A percentile compares a stretch with the other conserved stretches of the same genome.
Conservation (phyloP, 2,329 filamentous ascomycete genomes). For the Diplodia intermedia region DNA sequence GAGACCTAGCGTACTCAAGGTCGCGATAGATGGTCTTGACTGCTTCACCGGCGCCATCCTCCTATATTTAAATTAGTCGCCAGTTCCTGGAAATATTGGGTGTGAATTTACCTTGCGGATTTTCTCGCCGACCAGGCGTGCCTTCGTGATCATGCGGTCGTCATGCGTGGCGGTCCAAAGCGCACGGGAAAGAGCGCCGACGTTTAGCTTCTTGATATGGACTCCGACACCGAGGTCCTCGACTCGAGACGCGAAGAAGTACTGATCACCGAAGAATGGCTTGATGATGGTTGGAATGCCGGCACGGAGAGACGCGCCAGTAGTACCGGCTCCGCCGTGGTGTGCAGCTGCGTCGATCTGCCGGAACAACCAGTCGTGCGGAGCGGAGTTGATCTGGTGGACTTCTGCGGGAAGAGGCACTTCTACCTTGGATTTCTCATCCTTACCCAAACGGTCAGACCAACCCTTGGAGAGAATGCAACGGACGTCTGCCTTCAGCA, state of each 20-base stretch:
- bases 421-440: constrained; percentile 48
- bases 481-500: constrained; percentile 87
- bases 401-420: constrained; percentile 79
- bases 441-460: constrained; percentile 79
- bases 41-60: constrained; percentile 87
- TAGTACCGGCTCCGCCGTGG: constrained; percentile 93
- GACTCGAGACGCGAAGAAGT: constrained; percentile 89
- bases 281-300: constrained; percentile 94
- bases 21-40: constrained; percentile 95
- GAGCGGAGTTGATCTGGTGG: constrained; percentile 84
- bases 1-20: constrained; percentile 85
- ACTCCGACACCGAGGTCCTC: constrained; percentile 94
- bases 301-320: constrained; percentile 87
- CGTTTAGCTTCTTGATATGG: constrained; percentile 86
- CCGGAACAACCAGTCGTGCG: constrained; percentile 94
- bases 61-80: constrained; percentile 57
- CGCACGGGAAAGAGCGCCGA: constrained; percentile 82
- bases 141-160: constrained; percentile 89
- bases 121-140: constrained; percentile 78
- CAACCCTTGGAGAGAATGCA: constrained; percentile 97
- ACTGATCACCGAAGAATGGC: constrained; percentile 98
- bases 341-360: constrained; percentile 95
- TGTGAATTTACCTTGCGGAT: constrained; percentile 75
- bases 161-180: constrained; percentile 92
- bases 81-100: constrained; percentile 36